phyloP scores from a whole-genome alignment of 768 basidiomycete genomes.

The Russula vinacea region DNA sequence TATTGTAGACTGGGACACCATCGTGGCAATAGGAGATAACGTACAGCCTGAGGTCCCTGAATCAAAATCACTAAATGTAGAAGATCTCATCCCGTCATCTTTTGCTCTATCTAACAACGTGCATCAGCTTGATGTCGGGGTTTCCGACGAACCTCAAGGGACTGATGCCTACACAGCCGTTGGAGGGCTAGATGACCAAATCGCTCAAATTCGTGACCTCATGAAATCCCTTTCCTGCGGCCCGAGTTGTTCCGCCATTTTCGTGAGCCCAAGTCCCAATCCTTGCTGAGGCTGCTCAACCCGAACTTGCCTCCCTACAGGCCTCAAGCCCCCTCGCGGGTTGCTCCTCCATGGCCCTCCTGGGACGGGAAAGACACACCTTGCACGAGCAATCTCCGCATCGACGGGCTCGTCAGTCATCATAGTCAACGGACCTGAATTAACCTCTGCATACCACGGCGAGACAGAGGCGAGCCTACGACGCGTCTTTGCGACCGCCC shows the following conservation, averaged over 20 bases:
- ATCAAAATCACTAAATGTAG: constrained; percentile 29
- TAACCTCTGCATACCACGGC: constrained; percentile 94
- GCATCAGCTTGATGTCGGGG: constrained; percentile 36
- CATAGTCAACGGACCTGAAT: constrained; percentile 91
- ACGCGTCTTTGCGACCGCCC: constrained; percentile 84
- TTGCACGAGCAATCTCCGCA: constrained; percentile 89
- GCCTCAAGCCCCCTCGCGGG: constrained; percentile 94
- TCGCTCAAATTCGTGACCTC: constrained; percentile 78
- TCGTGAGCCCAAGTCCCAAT: constrained; percentile 42
- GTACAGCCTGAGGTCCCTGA: constrained; percentile 35
- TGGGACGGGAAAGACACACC: constrained; percentile 96
- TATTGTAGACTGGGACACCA: constrained; percentile 67
- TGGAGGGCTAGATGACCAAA: constrained; percentile 86
- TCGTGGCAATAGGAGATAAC: constrained; percentile 43
- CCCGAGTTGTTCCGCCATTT: constrained; percentile 79
- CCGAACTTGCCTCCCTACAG: constrained; percentile 38
- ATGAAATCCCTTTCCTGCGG: constrained; percentile 84
- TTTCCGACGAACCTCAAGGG: constrained; percentile 41
- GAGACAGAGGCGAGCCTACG: constrained; percentile 92
- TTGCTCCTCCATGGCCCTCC: constrained; percentile 94
- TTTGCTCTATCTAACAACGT: constrained; percentile 9
- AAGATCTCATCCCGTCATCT: constrained; percentile 7
- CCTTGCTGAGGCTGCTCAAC: neutral
- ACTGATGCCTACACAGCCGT: constrained; percentile 73
- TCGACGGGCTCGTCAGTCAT: constrained; percentile 86